These are phyloP conservation scores for Russula abietina DNA, from an alignment of 768 basidiomycete genomes.

Conservation along the genomic window DNA sequence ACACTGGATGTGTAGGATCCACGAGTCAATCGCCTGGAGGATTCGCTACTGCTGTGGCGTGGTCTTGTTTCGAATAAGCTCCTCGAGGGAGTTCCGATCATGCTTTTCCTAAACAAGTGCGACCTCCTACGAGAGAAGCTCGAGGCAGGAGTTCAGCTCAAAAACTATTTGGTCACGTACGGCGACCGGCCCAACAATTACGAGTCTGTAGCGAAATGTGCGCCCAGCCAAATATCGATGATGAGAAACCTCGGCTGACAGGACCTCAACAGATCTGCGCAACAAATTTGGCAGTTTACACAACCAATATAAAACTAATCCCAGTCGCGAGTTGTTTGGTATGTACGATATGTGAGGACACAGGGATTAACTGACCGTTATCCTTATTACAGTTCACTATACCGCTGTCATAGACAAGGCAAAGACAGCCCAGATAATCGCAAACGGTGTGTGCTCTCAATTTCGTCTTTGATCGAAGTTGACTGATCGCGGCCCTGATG, in stretches of 20 bases:
- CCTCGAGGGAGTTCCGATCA: slow-evolving; percentile 66
- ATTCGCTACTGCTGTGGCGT: slow-evolving; percentile 73
- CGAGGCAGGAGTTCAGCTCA: slow-evolving; percentile 66
- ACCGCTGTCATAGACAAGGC: slow-evolving; percentile 80
- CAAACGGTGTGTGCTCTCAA: slow-evolving; percentile 46
- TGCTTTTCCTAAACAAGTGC: slow-evolving; percentile 78
- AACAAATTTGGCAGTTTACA: slow-evolving; percentile 68
- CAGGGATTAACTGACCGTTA: slow-evolving; percentile 5
- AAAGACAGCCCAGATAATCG: slow-evolving; percentile 66
- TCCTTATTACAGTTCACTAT: slow-evolving; percentile 51
- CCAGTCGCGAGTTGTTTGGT: slow-evolving; percentile 69
- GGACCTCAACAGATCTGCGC: slow-evolving; percentile 50
- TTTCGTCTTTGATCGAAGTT: background rate
- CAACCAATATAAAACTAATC: slow-evolving; percentile 61
- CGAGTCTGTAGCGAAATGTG: slow-evolving; percentile 69
- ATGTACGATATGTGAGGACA: slow-evolving; percentile 27
- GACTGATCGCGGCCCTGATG: background rate
- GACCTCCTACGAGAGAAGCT: slow-evolving; percentile 76
- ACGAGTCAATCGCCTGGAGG: slow-evolving; percentile 69
- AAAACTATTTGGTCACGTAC: slow-evolving; percentile 63
- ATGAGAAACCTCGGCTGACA: slow-evolving; percentile 1
- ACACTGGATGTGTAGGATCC: slow-evolving; percentile 45
- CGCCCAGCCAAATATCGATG: slow-evolving; percentile 21
- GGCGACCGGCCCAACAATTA: slow-evolving; percentile 75
- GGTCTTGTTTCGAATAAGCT: slow-evolving; percentile 66